phyloP scores from a whole-genome alignment of 177 flowering plant species.

The Tripterygium wilfordii region DNA sequence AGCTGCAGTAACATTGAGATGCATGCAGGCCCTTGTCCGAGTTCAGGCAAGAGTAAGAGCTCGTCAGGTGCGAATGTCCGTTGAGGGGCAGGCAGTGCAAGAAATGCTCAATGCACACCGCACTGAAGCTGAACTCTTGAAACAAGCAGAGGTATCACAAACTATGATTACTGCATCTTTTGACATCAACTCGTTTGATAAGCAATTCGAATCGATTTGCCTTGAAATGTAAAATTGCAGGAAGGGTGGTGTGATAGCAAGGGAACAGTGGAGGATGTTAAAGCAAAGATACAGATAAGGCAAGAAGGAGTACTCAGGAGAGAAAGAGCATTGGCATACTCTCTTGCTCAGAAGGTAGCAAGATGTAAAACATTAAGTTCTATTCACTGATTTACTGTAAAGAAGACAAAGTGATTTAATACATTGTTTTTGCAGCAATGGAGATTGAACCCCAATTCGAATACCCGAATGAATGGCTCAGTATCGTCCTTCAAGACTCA shows the following conservation, averaged over 20 bases:
- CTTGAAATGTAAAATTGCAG: slow-evolving; percentile 15
- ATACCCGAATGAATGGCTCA: slow-evolving; percentile 22
- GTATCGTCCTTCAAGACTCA: slow-evolving; percentile 26
- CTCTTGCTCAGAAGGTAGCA: slow-evolving; percentile 59
- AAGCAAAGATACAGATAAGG: slow-evolving; percentile 70
- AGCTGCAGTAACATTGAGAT: slow-evolving; percentile 92
- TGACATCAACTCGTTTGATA: no score
- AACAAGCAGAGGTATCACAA: slow-evolving; percentile 74
- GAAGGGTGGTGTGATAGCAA: slow-evolving; percentile 88
- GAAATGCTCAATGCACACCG: slow-evolving; percentile 17
- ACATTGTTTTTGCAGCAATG: slow-evolving; percentile 46
- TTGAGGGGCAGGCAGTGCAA: slow-evolving; percentile 30
- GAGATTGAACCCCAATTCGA: slow-evolving; percentile 41
- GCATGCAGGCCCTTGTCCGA: slow-evolving; percentile 98
- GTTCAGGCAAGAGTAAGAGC: slow-evolving; percentile 94
- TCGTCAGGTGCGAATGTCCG: slow-evolving; percentile 29
- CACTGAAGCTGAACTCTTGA: slow-evolving; percentile 42
- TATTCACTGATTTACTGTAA: not conserved
- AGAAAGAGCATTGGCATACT: slow-evolving; percentile 84
- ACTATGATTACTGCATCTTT: not conserved
- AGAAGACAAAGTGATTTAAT: not conserved
- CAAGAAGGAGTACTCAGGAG: slow-evolving; percentile 84
- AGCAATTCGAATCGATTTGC: not conserved
- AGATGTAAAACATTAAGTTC: not conserved
- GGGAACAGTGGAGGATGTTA: slow-evolving; percentile 64